Conservation (phyloP, 441 rosid genomes). For the Populus hybrid region DNA sequence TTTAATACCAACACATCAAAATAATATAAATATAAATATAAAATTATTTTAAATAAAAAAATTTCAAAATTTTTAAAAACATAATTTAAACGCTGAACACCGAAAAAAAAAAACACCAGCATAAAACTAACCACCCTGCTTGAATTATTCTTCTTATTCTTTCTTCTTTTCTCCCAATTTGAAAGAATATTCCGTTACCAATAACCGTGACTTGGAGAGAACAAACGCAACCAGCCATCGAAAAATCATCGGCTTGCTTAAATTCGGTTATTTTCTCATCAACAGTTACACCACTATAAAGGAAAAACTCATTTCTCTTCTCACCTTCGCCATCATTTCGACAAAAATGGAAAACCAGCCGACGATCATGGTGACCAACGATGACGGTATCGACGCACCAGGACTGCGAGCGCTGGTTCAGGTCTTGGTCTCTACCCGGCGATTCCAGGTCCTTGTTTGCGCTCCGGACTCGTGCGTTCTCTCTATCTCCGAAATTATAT, state of each 20-base stretch:
- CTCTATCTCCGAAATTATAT: background rate
- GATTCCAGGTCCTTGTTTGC: constrained; percentile 68
- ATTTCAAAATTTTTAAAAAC: no score
- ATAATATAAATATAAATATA: no score
- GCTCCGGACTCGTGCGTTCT: constrained; percentile 79
- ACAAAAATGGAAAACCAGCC: constrained; percentile 43
- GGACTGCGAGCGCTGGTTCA: constrained; percentile 66
- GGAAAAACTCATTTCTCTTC: background rate
- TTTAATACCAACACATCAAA: no score
- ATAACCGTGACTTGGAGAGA: no score
- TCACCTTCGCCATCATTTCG: background rate
- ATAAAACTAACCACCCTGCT: background rate
- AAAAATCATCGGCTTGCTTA: no score
- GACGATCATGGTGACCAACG: constrained; percentile 74
- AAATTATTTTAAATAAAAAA: no score
- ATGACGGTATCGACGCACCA: constrained; percentile 90
- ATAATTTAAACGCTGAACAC: no score
- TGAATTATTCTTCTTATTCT: background rate
- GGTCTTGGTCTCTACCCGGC: constrained; percentile 62
- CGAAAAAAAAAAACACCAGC: background rate
- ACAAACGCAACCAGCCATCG: no score
- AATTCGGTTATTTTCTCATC: no score
- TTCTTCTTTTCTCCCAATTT: background rate
- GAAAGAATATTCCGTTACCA: background rate
- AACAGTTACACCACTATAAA: background rate